Conservation (phyloP, 2,329 filamentous ascomycete genomes). For the Exophiala dermatitidis region DNA sequence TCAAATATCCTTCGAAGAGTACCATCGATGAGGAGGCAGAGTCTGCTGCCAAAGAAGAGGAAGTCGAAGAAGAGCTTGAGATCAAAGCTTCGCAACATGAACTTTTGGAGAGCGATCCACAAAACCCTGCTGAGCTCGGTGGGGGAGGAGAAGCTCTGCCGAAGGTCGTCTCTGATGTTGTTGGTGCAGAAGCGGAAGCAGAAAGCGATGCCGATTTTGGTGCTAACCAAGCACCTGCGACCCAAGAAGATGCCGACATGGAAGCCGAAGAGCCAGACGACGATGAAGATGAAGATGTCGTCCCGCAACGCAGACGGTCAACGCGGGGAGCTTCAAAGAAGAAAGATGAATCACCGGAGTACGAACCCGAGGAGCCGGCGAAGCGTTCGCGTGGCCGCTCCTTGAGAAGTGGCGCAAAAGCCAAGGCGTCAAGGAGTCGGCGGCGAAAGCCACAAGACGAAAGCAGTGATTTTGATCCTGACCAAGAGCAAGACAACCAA, state of each 20-base stretch:
- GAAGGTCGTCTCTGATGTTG: slow-evolving; percentile 21
- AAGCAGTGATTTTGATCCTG: slow-evolving; percentile 58
- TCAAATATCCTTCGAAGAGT: slow-evolving; percentile 35
- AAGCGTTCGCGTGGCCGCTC: slow-evolving; percentile 32
- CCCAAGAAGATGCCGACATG: slow-evolving; percentile 35
- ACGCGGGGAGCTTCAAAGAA: slow-evolving; percentile 29
- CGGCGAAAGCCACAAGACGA: slow-evolving; percentile 46
- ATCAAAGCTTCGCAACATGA: slow-evolving; percentile 38
- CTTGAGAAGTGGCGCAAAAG: slow-evolving; percentile 27
- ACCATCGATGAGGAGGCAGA: slow-evolving; percentile 38
- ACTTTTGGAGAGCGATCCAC: slow-evolving; percentile 37
- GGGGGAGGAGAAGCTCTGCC: slow-evolving; percentile 23
- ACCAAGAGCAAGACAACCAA: slow-evolving; percentile 50
- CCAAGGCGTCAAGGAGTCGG: slow-evolving; percentile 37
- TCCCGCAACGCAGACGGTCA: slow-evolving; percentile 43
- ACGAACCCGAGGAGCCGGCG: slow-evolving; percentile 27
- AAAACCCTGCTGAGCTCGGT: slow-evolving; percentile 27
- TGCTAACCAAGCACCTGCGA: slow-evolving; percentile 32
- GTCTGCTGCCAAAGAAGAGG: slow-evolving; percentile 32
- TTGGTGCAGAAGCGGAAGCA: slow-evolving; percentile 21
- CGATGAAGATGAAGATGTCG: slow-evolving; percentile 51
- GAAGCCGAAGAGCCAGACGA: slow-evolving; percentile 37
- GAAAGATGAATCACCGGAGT: slow-evolving; percentile 31
- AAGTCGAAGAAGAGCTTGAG: slow-evolving; percentile 27
- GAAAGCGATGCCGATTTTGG: slow-evolving; percentile 18